Base-by-base conservation (phyloP, 2,329 filamentous ascomycete genomes). In the Aureobasidium sp. region DNA sequence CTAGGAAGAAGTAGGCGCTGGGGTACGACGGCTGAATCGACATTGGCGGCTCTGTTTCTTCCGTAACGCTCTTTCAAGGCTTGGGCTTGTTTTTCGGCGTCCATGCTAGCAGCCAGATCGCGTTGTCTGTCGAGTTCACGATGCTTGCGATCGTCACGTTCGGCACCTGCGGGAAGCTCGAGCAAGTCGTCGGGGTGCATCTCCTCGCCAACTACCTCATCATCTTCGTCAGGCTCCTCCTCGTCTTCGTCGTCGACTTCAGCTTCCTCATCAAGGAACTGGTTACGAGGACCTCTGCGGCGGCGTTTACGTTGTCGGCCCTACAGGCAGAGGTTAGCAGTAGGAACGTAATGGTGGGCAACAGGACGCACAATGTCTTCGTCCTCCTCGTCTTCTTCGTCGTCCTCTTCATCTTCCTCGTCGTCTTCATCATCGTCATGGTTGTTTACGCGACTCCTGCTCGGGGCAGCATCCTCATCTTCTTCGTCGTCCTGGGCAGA, bases 221-320 rank as follows among this genome's bases (percentile, higher is more conserved):
- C 91, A 68, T 97, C 93, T 57, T 95, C 91, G 66, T 96, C 91
- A 65, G 90, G 89, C 67, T 84, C 87, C 67, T 91, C 89, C 69
- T 96, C 91, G 69, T 96, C 91, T 66, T 96, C 87, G 63, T 89
- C 94, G 71, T 97, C 94, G 68, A 99, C 94, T 77, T 97, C 94
- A 74, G 94, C 94, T 81, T 99, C 94, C 71, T 93, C 90, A 85
- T 99, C 94, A 77, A 99, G 87, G 84, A 97, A 97, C 70, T 88
- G 87, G 69, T 90, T 90, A 66, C 90, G 85, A 66, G 84, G 83
- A 67, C 89, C 86, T 73, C 85, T 85, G 74, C 87, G 87, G 71
- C 82, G 77, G 63, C 92, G 89, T 76, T 97, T 97, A 69, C 88
- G 84, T 62, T 90, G 89, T 71, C 90, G 85, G 63, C 81, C 82